Base-by-base conservation (phyloP, 2,329 filamentous ascomycete species). In the Penicillium sp. region DNA sequence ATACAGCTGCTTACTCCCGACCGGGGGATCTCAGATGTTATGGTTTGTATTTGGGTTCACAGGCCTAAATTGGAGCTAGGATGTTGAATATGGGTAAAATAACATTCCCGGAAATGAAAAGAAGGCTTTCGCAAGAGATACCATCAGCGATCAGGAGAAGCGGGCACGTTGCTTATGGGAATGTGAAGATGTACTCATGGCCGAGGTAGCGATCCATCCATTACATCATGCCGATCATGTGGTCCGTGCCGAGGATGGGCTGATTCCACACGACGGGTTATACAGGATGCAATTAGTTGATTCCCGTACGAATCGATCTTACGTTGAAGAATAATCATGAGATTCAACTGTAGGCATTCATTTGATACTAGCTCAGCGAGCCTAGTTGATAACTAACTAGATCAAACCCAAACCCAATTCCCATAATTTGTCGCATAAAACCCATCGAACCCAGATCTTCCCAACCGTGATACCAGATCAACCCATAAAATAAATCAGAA, bases 31-130 rank as follows among this genome's bases (percentile, higher is more conserved):
- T 51, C 39, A 49, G 46, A 42, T 52, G 49, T 47, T 44, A 24
- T 50, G 26, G 39, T 43, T 31, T 50, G 44, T 16, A 43, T 84
- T 13, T 91, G 27, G 88, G 88, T 49, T 93, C 91, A 42, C 39
- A 22, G 19, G 6, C 11, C 39, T 42, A 22, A 21, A 6, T 16
- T 13, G 19, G 21, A 24, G 47, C 29, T 49, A 49, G 29, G 11
- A 24, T 37, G 13, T 14, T 13, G 24, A 3, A 1, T 29, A 2
- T 26, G 7, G 4, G n/a, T 52, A 3, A 21, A 45, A 35, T 45
- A n/a, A 35, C 29, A 45, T 45, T 13, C 16, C 39, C 22, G 24
- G n/a, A 5, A 1, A 10, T 42, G 16, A 24, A n/a, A 21, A 49
- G 10, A 39, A 22, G 19, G 19, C 3, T 7, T 24, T 35, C 2